These are phyloP conservation scores for Penicillium sp. DNA, from an alignment of 2,329 filamentous ascomycete genomes.

Conservation along the genomic window DNA sequence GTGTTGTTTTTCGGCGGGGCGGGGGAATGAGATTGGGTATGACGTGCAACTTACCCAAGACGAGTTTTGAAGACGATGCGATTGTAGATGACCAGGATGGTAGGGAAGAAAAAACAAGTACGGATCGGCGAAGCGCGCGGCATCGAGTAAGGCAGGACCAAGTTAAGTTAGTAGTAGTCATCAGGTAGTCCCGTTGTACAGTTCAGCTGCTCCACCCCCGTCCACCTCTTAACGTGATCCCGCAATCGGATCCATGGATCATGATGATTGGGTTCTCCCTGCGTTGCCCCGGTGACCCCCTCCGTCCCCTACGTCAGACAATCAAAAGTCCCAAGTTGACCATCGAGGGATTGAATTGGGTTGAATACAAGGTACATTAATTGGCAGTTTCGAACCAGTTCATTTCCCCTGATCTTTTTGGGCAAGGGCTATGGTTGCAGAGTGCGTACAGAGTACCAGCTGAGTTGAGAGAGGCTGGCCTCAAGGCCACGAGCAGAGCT, in stretches of 20 bases:
- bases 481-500: too few relatives aligned
- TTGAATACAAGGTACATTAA: too few relatives aligned
- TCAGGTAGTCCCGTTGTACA: not conserved
- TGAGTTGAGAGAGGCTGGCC: too few relatives aligned
- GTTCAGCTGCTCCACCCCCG: constrained; percentile 5
- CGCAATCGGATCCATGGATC: constrained; percentile 46
- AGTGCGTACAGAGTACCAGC: too few relatives aligned
- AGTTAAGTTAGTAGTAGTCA: not conserved
- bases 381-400: too few relatives aligned
- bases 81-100: not conserved
- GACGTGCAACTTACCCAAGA: constrained; percentile 8
- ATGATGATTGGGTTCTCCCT: too few relatives aligned
- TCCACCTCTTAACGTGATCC: constrained; percentile 10
- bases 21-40: constrained; percentile 10
- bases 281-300: constrained; percentile 1
- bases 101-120: not conserved
- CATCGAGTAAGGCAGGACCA: not conserved
- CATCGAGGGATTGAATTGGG: too few relatives aligned
- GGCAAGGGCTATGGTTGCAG: too few relatives aligned
- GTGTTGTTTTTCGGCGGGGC: not conserved
- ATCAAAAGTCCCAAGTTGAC: too few relatives aligned
- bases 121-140: not conserved
- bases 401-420: too few relatives aligned
- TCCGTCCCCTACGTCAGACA: not conserved
- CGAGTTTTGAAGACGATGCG: not conserved